Evolutionary conservation across 2,329 filamentous ascomycete species (phyloP).

Genomic region (Colletotrichum noveboracense): DNA sequence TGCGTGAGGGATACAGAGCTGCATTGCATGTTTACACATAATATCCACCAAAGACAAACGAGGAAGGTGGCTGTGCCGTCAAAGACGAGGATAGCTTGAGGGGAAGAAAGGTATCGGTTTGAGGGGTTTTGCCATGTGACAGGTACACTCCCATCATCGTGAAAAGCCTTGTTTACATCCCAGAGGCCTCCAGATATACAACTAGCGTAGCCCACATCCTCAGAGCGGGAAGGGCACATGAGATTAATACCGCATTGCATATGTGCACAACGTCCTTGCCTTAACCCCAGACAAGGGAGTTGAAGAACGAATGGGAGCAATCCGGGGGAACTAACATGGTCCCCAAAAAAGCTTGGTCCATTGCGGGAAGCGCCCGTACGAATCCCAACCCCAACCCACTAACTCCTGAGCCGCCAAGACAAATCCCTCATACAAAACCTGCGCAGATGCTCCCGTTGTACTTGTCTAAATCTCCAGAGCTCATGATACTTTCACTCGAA

Average conservation of each 20-base stretch:
- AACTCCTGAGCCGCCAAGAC: background rate
- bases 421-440: background rate
- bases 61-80: background rate
- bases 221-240: background rate
- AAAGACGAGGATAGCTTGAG: background rate
- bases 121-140: background rate
- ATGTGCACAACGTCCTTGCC: background rate
- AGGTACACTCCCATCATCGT: background rate
- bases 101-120: background rate
- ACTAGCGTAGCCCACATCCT: background rate
- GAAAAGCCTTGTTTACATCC: background rate
- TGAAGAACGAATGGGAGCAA: background rate
- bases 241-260: slow-evolving; percentile 13
- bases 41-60: background rate
- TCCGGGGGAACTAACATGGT: background rate
- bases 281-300: background rate
- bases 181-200: background rate
- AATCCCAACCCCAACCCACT: background rate
- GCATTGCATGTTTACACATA: background rate
- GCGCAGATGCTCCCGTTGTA: background rate
- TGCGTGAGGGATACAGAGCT: background rate
- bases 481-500: background rate
- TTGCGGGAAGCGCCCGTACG: background rate
- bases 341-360: background rate
- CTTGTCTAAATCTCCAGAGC: background rate